These are phyloP conservation scores for Myriosclerotinia scirpicola DNA, from an alignment of 2,329 filamentous ascomycete genomes.

Conservation along the genomic window DNA sequence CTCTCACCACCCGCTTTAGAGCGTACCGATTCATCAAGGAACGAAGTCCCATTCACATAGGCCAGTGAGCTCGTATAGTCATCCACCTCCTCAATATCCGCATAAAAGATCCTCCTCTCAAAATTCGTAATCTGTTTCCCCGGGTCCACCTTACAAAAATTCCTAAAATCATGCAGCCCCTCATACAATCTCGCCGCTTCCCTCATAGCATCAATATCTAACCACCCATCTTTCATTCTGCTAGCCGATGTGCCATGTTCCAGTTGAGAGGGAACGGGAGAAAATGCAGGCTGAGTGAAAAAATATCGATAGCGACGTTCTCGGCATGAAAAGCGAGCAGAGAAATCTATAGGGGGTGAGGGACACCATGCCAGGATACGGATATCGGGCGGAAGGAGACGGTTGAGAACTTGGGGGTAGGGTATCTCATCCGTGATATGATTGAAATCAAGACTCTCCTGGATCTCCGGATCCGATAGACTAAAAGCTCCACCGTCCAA, in stretches of 20 bases:
- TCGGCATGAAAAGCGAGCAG: slow-evolving; percentile 87
- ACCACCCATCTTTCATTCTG: slow-evolving; percentile 64
- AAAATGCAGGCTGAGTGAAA: slow-evolving; percentile 90
- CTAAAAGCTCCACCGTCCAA: slow-evolving; percentile 1
- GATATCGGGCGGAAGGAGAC: slow-evolving; percentile 85
- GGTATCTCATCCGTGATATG: slow-evolving; percentile 77
- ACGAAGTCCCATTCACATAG: slow-evolving; percentile 47
- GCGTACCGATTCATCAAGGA: slow-evolving; percentile 13
- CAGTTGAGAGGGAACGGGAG: slow-evolving; percentile 59
- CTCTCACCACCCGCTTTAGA: slow-evolving; percentile 4
- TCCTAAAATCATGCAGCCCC: slow-evolving; percentile 90
- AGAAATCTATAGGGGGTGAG: slow-evolving; percentile 73
- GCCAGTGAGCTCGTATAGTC: slow-evolving; percentile 54
- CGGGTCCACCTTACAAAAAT: slow-evolving; percentile 92
- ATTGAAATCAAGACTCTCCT: slow-evolving; percentile 53
- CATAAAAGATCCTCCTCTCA: slow-evolving; percentile 72
- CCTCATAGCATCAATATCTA: slow-evolving; percentile 86
- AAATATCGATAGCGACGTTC: slow-evolving; percentile 95
- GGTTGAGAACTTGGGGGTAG: slow-evolving; percentile 82
- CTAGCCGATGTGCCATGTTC: slow-evolving; percentile 43
- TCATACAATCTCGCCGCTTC: slow-evolving; percentile 76
- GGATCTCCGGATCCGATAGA: slow-evolving; percentile 31
- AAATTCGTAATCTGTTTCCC: slow-evolving; percentile 89
- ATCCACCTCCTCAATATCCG: slow-evolving; percentile 72
- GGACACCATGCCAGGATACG: slow-evolving; percentile 92